Evolutionary conservation across 108 stramenopile species (phyloP), one percentile per base, ranked within the genome.

Genomic region (Pelagomonas calceolata): DNA sequence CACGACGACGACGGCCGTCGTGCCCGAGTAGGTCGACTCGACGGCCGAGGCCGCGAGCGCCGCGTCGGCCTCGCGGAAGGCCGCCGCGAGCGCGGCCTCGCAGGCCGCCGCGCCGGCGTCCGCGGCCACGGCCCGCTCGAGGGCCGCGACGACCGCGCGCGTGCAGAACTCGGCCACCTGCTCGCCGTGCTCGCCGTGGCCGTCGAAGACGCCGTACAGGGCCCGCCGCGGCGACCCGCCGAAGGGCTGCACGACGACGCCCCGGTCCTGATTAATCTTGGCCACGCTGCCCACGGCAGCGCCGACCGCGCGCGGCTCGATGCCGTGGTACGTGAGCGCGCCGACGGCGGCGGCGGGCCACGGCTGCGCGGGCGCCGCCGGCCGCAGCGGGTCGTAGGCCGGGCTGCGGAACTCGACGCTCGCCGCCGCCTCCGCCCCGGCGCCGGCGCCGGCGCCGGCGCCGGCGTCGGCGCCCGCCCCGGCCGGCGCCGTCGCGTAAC

Each of bases 231-330:
- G 30, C 66, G 80, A 83, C 39, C 85, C 80, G 36, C 79, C 92
- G 79, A 92, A 95, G 9, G 94, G 94, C 78, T 89, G 94, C 12
- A 90, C 92, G 16, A 95, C 81, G 63, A 92, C 90, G 36, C 94
- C 96, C 34, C 94, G 74, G 84, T 97, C 96, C 82, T 95, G 96
- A 78, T 97, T 97, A 69, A 92, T 97, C 73, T 97, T 97, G 36
- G 92, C 91, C 12, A 81, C 80, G n/a, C n/a, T n/a, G n/a, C n/a
- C n/a, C 0, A 85, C 34, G 39, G 67, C 34, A 36, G 51, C 18
- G 70, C 30, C 67, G 33, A 88, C 83, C 67, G 85, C 90, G 32
- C 89, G 74, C 7, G 96, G 96, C 79, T 97, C 96, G 36, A 97
- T 88, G n/a, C 96, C 96, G 76, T 97, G 96, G 72, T 94, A 97